phyloP scores from a whole-genome alignment of 1,284 basidiomycete species.

The Phaffia rhodozyma region DNA sequence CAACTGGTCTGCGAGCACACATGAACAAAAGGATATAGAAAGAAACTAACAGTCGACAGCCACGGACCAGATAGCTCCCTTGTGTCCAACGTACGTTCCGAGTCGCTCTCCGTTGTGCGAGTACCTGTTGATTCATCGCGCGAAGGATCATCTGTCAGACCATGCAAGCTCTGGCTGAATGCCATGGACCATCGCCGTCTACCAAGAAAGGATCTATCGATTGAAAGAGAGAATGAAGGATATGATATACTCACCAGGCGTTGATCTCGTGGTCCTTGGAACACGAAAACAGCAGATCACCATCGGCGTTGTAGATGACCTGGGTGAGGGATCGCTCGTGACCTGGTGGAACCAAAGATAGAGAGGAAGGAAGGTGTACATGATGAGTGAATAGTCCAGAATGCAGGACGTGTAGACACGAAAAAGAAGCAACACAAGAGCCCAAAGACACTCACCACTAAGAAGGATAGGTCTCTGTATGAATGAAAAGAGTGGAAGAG shows the following conservation, averaged over 20 bases:
- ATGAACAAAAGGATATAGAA: not conserved
- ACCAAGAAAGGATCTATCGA: not conserved
- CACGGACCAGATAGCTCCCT: slow-evolving; percentile 92
- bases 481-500: not conserved
- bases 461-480: not conserved
- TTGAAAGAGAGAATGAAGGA: not conserved
- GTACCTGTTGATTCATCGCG: slow-evolving; percentile 36
- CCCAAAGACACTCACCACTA: slow-evolving; percentile 22
- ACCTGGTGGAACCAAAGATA: slow-evolving; percentile 40
- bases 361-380: not conserved
- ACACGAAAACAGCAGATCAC: slow-evolving; percentile 88
- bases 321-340: slow-evolving; percentile 98
- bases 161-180: not conserved
- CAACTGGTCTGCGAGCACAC: not conserved
- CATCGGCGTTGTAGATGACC: slow-evolving; percentile 90
- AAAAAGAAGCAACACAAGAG: not conserved
- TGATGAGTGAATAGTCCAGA: not conserved
- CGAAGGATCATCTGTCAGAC: not conserved
- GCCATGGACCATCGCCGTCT: slow-evolving; percentile 15
- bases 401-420: not conserved
- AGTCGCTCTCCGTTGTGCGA: slow-evolving; percentile 97
- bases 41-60: slow-evolving; percentile 76
- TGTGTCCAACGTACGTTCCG: slow-evolving; percentile 93
- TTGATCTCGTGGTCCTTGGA: slow-evolving; percentile 95
- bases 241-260: slow-evolving; percentile 50